phyloP scores from a whole-genome alignment of 1,284 basidiomycete species.

The Termitomyces sp. region DNA sequence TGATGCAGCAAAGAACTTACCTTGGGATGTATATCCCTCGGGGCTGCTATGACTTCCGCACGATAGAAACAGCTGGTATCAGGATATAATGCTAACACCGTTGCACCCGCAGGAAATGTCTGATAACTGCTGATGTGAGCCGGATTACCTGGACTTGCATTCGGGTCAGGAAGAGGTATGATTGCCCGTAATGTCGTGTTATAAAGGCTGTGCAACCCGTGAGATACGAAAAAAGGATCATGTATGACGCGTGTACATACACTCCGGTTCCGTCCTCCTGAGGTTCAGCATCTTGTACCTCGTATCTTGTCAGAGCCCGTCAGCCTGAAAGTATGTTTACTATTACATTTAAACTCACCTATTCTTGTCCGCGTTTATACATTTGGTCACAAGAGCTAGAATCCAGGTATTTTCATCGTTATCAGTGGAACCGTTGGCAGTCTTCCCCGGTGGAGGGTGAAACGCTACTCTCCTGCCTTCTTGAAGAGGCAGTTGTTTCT shows the following conservation, averaged over 20 bases:
- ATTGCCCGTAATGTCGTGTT: slow-evolving; percentile 64
- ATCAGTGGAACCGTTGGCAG: slow-evolving; percentile 40
- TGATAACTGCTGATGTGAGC: slow-evolving; percentile 66
- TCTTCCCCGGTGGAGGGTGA: slow-evolving; percentile 57
- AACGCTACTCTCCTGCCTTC: slow-evolving; percentile 75
- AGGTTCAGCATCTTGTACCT: slow-evolving; percentile 77
- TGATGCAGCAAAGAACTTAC: slow-evolving; percentile 35
- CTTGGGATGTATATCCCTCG: slow-evolving; percentile 50
- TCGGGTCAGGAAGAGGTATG: slow-evolving; percentile 73
- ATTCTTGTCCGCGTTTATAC: slow-evolving; percentile 65
- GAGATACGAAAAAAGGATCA: slow-evolving; percentile 9
- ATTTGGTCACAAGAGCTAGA: slow-evolving; percentile 66
- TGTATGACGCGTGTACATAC: slow-evolving; percentile 34
- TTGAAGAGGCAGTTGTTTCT: slow-evolving; percentile 61
- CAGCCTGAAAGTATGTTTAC: background rate
- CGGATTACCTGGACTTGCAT: slow-evolving; percentile 48
- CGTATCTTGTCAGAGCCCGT: slow-evolving; percentile 46
- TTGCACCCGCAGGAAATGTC: slow-evolving; percentile 64
- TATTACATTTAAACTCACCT: slow-evolving; percentile 30
- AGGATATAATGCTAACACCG: slow-evolving; percentile 77
- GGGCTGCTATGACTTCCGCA: slow-evolving; percentile 69
- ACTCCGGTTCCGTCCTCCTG: slow-evolving; percentile 71
- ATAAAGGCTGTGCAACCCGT: slow-evolving; percentile 46
- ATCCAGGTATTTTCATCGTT: slow-evolving; percentile 77
- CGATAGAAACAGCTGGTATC: slow-evolving; percentile 85